Evolutionary conservation across 768 basidiomycete species (phyloP).

Genomic region (Holtermanniella nyarrowii): DNA sequence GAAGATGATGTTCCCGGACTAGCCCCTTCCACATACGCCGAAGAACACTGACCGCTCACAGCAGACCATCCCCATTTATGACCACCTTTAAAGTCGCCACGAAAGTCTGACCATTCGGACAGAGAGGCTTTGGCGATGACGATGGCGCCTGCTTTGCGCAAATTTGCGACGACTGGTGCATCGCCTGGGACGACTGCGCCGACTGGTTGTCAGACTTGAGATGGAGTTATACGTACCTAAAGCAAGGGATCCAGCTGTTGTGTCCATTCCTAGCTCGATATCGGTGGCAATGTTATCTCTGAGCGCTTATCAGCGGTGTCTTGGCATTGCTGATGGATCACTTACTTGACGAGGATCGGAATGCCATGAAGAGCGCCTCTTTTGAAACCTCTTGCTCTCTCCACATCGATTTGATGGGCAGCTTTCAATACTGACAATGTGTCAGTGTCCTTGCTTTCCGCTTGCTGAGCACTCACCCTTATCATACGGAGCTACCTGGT

Average conservation of each 20-base stretch:
- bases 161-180: slow-evolving; percentile 6
- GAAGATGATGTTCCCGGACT: slow-evolving; percentile 4
- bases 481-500: background rate
- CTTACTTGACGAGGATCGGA: slow-evolving; percentile 15
- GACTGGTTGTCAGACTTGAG: background rate
- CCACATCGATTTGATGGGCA: too few relatives aligned
- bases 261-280: slow-evolving; percentile 12
- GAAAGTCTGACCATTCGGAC: slow-evolving; percentile 6
- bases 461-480: background rate
- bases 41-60: slow-evolving; percentile 9
- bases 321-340: background rate
- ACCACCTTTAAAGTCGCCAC: slow-evolving; percentile 5
- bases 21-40: slow-evolving; percentile 7
- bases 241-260: slow-evolving; percentile 12
- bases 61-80: slow-evolving; percentile 8
- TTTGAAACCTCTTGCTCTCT: too few relatives aligned
- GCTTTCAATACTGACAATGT: too few relatives aligned
- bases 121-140: slow-evolving; percentile 17
- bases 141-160: slow-evolving; percentile 13
- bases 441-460: too few relatives aligned
- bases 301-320: too few relatives aligned
- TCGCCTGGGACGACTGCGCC: background rate
- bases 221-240: slow-evolving; percentile 4
- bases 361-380: slow-evolving; percentile 10
- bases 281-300: slow-evolving; percentile 15